These are phyloP conservation scores for Xylaria sp. DNA, from an alignment of 2,329 filamentous ascomycete species.

Conservation along the genomic window DNA sequence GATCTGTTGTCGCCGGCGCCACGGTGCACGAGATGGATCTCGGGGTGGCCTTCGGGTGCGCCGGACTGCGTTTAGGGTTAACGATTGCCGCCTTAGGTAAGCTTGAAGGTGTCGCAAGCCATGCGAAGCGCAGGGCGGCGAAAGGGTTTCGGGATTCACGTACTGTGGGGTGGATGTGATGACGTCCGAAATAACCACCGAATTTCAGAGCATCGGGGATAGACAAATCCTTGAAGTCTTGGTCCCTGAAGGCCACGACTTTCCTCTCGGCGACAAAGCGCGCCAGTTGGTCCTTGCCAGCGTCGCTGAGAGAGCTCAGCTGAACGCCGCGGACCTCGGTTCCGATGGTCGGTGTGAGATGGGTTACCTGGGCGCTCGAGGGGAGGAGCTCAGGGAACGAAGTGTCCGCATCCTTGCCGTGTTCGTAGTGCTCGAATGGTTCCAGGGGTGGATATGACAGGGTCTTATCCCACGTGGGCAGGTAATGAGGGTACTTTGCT, in stretches of 20 bases:
- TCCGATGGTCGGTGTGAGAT: constrained; percentile 76
- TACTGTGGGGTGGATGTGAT: constrained; percentile 77
- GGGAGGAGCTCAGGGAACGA: constrained; percentile 71
- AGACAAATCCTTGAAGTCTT: constrained; percentile 73
- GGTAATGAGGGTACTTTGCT: constrained; percentile 69
- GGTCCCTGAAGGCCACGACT: constrained; percentile 77
- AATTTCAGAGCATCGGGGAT: constrained; percentile 73
- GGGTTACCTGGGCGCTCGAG: constrained; percentile 54
- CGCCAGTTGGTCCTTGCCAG: constrained; percentile 78
- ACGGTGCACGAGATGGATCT: constrained; percentile 80
- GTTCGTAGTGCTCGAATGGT: constrained; percentile 75
- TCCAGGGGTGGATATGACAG: constrained; percentile 69
- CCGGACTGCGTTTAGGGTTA: constrained; percentile 55
- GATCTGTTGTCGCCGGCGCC: constrained; percentile 67
- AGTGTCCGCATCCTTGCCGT: constrained; percentile 75
- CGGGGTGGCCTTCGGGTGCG: constrained; percentile 72
- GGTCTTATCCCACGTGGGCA: constrained; percentile 71
- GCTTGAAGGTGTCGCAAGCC: neutral
- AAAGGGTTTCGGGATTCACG: neutral
- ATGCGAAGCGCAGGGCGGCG: neutral
- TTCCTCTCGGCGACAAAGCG: constrained; percentile 77
- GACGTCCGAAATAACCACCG: constrained; percentile 77
- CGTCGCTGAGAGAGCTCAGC: constrained; percentile 68
- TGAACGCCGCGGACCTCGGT: constrained; percentile 75
- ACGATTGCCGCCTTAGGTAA: neutral